Base-by-base conservation (phyloP, 73 alveolate genomes). In the Uronychia setigera region DNA sequence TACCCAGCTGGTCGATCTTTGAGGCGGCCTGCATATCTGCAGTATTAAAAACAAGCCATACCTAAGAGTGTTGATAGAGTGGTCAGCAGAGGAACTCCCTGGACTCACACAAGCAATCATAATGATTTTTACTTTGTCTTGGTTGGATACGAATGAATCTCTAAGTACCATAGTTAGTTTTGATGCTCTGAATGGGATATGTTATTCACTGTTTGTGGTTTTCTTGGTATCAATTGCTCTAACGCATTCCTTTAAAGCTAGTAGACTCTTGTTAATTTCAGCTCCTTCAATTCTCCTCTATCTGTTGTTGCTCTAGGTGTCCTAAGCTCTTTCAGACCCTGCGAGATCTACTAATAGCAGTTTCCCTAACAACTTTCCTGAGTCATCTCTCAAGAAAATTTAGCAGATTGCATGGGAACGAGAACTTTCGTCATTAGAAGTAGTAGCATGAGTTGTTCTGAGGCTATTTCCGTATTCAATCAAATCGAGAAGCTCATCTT, bases 141-240 rank as follows among this genome's bases (percentile, higher is more conserved):
- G 91, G 31, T 98, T 92, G 29, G 14, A 26, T 58, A 91, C 90
- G 85, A 97, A 97, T 33, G 99, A 94, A 88, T 97, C 99, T 82
- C 99, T 93, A 46, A 97, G 94, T 29, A 97, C 99, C 91, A 98
- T 80, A 27, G 99, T 98, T 78, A 98, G 92, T 78, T 98, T 98
- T 29, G 98, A 93, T 67, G 98, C 99, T 87, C 99, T 95, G 91
- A 96, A 97, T 34, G 99, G 99, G 0, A 97, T 98, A 91, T 97
- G 99, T 57, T 96, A 89, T 30, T 87, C 99, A 32, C 92, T 30
- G 34, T 33, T 27, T 33, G 81, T 91, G 26, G 46, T 29, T 76
- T 77, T 82, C 59, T 80, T 58, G 9, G 94, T 85, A 80, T 95
- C 98, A 87, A 97, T 87, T 33, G 99, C 99, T 89, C 99, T 96